Evolutionary conservation across 2,329 filamentous ascomycete genomes (phyloP).

Genomic region (Alternaria atra): DNA sequence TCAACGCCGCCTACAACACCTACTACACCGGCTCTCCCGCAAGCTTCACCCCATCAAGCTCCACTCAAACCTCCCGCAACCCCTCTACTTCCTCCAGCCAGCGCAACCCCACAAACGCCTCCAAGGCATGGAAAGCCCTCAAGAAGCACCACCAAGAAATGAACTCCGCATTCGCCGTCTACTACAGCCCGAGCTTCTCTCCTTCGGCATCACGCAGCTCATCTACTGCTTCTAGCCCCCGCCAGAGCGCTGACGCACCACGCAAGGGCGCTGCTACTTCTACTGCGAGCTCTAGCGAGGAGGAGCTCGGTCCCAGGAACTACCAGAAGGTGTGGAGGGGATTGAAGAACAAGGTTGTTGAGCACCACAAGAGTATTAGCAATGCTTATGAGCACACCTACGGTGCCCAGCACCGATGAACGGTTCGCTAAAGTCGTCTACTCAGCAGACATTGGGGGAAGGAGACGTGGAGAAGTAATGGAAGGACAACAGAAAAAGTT

Average conservation of each 20-base stretch:
- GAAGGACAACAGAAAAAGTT: no score
- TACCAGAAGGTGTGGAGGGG: constrained; percentile 36
- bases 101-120: constrained; percentile 25
- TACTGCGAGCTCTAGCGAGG: constrained; percentile 1
- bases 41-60: constrained; percentile 11
- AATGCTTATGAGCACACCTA: constrained; percentile 31
- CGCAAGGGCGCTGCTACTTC: background rate
- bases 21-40: constrained; percentile 31
- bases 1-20: constrained; percentile 39
- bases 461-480: background rate
- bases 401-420: constrained; percentile 6
- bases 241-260: constrained; percentile 26
- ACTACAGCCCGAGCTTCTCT: constrained; percentile 32
- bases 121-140: constrained; percentile 40
- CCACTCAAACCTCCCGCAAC: constrained; percentile 26
- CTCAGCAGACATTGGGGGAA: no score
- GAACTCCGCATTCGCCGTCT: constrained; percentile 39
- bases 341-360: constrained; percentile 40
- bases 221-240: constrained; percentile 19
- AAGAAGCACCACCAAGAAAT: constrained; percentile 44
- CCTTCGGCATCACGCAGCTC: constrained; percentile 20
- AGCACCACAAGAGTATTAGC: constrained; percentile 43
- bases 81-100: constrained; percentile 24
- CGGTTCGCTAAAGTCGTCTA: no score
- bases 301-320: constrained; percentile 24